phyloP scores from a whole-genome alignment of 176 grass and related monocot genomes.

The Puya raimondii region DNA sequence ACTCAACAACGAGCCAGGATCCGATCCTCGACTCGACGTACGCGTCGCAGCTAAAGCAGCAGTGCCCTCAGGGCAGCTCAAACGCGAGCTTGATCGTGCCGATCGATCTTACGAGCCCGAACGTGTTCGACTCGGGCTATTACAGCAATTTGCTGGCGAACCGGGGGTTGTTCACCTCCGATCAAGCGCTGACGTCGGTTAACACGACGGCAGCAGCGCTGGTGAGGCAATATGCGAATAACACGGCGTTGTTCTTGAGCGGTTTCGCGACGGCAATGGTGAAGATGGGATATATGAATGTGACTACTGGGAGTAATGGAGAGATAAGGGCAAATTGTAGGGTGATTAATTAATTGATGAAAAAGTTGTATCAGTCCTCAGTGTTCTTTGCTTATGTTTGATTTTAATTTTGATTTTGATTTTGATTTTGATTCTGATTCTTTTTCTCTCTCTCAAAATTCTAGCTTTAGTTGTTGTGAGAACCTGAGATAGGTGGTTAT shows the following conservation, averaged over 20 bases:
- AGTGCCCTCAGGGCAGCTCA: conserved; percentile 22
- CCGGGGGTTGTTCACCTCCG: conserved; percentile 49
- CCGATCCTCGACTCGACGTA: conserved; percentile 23
- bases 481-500: no score
- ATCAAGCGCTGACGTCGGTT: conserved; percentile 37
- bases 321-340: conserved; percentile 49
- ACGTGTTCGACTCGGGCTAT: conserved; percentile 32
- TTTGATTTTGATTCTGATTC: background rate
- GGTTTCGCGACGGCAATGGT: conserved; percentile 51
- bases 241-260: conserved; percentile 23
- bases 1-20: conserved; percentile 23
- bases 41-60: conserved; percentile 21
- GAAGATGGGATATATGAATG: conserved; percentile 40
- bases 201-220: conserved; percentile 29
- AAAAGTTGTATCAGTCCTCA: background rate
- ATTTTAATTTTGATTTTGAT: background rate
- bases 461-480: background rate
- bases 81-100: conserved; percentile 17
- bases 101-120: conserved; percentile 40
- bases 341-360: conserved; percentile 32
- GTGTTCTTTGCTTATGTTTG: background rate
- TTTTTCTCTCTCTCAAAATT: background rate
- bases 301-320: conserved; percentile 41
- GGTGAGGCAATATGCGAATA: conserved; percentile 37
- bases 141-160: conserved; percentile 27